Evolutionary conservation across 208 protist genomes (phyloP), one percentile per base, ranked within the genome.

Genomic region (Herpetomonas samuelpessoai): DNA sequence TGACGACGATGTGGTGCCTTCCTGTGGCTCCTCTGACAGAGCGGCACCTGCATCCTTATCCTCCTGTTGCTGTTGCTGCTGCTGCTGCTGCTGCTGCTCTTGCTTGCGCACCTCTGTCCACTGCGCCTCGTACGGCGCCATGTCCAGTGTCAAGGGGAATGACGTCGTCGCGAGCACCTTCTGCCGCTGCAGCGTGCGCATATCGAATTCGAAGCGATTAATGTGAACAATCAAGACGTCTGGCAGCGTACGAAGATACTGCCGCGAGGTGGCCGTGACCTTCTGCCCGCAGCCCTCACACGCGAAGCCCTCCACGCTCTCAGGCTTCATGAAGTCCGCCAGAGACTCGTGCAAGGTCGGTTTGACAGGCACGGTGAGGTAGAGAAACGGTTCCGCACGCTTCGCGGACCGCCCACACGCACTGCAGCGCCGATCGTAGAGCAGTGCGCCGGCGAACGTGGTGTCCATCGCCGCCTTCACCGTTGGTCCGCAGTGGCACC

Each of bases 151-250:
- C 24, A 73, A 46, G 12, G 83, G 83, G 39, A 86, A 89, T 1
- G 45, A 62, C 2, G 85, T 72, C 10, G 70, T 24, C n/a, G 68
- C 69, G 39, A 70, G 78, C 21, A 89, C 49, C 65, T 94, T 94
- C 39, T 81, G 60, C 16, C 83, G 59, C 65, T 86, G 75, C 51
- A 88, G 58, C 21, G 78, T 82, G n/a, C 77, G 50, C 47, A 76
- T 21, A 56, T 91, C 80, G 61, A 86, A 94, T 47, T 76, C 77
- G 56, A 94, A 94, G 19, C 84, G 78, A 49, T 94, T 91, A 41
- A 86, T 67, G 58, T 94, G 83, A 0, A 94, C 48, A 10, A 91
- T 48, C 22, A 94, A 57, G 12, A 91, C 81, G n/a, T 87, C 76
- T 0, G 88, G 88, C 35, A 94, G 65, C 4, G 65, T 82, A 41